phyloP scores from a whole-genome alignment of 495 filamentous ascomycete species.

The Cercophora samala region DNA sequence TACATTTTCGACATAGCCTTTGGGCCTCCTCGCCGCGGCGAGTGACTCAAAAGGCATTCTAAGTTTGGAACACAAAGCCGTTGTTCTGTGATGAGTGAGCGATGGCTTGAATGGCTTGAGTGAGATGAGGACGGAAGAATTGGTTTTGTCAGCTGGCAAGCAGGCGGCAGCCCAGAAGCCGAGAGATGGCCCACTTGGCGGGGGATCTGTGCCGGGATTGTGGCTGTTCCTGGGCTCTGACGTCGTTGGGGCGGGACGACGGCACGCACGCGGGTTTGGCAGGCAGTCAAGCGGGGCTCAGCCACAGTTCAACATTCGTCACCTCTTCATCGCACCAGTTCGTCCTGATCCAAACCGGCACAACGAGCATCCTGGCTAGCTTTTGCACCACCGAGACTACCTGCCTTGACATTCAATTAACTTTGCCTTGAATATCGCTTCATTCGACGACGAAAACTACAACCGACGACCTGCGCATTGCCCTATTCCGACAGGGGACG shows the following conservation, averaged over 20 bases:
- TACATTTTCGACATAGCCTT: background rate
- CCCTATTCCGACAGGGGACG: background rate
- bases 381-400: background rate
- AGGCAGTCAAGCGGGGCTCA: conserved; percentile 15
- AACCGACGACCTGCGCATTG: background rate
- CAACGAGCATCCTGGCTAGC: conserved; percentile 7
- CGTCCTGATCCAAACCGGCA: conserved; percentile 11
- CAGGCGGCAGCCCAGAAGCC: conserved; percentile 1
- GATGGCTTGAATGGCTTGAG: background rate
- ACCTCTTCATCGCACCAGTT: conserved; percentile 9
- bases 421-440: background rate
- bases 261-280: background rate
- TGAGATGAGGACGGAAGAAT: conserved; percentile 4
- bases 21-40: background rate
- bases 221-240: conserved; percentile 17
- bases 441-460: background rate
- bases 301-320: conserved; percentile 31
- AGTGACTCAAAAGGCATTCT: background rate
- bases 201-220: conserved; percentile 4
- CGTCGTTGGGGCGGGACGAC: conserved; percentile 17
- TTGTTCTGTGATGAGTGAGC: background rate
- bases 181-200: background rate
- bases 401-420: background rate
- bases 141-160: conserved; percentile 7
- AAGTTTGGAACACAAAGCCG: background rate